Conservation (phyloP, 495 filamentous ascomycete species). For the Aspergillus olivimuriae region DNA sequence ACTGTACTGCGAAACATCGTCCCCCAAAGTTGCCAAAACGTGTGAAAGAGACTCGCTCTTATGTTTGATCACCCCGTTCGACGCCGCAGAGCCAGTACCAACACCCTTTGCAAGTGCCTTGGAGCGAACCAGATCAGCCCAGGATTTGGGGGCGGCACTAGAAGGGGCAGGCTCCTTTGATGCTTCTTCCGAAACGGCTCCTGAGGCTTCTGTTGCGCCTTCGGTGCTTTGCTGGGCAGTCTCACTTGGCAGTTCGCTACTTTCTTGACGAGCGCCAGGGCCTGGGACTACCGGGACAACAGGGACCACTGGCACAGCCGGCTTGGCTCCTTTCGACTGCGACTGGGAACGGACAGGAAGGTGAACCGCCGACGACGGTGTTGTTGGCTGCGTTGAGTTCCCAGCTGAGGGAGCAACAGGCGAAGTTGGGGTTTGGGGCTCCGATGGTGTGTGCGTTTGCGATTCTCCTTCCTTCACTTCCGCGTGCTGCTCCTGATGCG, state of each 20-base stretch:
- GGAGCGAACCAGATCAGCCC: conserved; percentile 67
- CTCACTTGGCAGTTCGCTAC: conserved; percentile 36
- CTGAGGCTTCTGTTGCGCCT: background rate
- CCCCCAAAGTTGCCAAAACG: conserved; percentile 60
- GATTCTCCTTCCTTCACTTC: conserved; percentile 16
- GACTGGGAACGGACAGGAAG: conserved; percentile 29
- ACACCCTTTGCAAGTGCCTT: conserved; percentile 31
- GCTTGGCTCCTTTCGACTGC: conserved; percentile 38
- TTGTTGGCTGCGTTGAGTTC: conserved; percentile 63
- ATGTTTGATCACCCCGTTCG: conserved; percentile 42
- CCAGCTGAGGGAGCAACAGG: conserved; percentile 60
- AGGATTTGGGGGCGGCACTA: conserved; percentile 62
- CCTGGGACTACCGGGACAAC: conserved; percentile 59
- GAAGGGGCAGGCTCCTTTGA: background rate
- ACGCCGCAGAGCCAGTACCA: conserved; percentile 18
- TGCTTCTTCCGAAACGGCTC: conserved; percentile 6
- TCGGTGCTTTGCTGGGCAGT: conserved; percentile 25
- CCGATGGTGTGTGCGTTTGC: conserved; percentile 35
- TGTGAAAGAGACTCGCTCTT: conserved; percentile 65
- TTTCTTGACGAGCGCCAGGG: conserved; percentile 32
- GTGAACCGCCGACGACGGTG: conserved; percentile 52
- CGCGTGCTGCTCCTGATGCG: conserved; percentile 15
- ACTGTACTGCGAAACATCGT: conserved; percentile 47
- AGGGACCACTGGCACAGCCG: conserved; percentile 56
- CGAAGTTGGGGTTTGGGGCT: conserved; percentile 61